These are phyloP conservation scores for barley (Hordeum vulgare) DNA, from an alignment of 176 grass and related monocot species.

Conservation along the genomic window DNA sequence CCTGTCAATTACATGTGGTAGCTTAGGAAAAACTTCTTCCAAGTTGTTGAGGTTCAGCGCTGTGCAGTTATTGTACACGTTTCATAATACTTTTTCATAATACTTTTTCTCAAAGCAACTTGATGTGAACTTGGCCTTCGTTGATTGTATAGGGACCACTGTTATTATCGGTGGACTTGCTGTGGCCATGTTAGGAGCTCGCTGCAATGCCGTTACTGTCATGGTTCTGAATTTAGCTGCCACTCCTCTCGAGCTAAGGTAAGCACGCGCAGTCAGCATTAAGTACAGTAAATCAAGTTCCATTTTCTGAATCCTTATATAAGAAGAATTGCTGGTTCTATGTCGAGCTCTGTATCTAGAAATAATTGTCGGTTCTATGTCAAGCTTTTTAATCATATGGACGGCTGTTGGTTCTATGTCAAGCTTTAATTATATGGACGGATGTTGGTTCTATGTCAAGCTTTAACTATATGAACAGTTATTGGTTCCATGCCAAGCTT, in stretches of 20 bases:
- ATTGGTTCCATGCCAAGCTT: no score
- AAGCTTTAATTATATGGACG: neutral
- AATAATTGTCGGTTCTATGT: no score
- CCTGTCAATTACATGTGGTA: neutral
- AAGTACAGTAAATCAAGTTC: neutral
- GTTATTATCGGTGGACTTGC: slow-evolving; percentile 82
- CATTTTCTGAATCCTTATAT: neutral
- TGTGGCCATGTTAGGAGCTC: slow-evolving; percentile 56
- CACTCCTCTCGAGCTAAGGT: slow-evolving; percentile 95
- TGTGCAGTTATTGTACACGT: neutral
- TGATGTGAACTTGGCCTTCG: slow-evolving; percentile 10
- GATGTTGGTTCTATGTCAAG: neutral
- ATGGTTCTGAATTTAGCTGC: slow-evolving; percentile 81
- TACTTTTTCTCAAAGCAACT: neutral
- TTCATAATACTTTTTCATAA: neutral
- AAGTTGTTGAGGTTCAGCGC: neutral
- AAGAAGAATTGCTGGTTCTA: neutral
- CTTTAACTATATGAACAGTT: no score
- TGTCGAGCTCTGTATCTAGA: neutral
- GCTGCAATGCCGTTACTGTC: slow-evolving; percentile 69
- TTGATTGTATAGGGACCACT: slow-evolving; percentile 66
- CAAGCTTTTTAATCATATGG: no score
- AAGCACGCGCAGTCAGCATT: neutral
- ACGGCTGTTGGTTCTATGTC: neutral
- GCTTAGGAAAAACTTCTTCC: neutral